phyloP scores from a whole-genome alignment of 1,284 basidiomycete species.

The Inonotus obliquus region DNA sequence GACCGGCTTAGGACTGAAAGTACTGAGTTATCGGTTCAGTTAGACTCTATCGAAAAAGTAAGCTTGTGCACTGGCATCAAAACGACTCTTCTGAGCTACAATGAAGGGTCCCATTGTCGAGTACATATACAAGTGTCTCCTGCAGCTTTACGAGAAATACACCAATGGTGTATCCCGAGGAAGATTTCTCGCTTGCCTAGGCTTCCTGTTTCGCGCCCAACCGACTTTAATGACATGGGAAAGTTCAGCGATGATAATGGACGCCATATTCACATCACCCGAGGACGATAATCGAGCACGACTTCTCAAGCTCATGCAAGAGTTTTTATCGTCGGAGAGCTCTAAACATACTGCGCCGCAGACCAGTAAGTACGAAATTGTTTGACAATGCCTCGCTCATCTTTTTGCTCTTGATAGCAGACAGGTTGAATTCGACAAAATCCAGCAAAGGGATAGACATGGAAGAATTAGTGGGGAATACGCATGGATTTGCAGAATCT shows the following conservation, averaged over 20 bases:
- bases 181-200: constrained; percentile 77
- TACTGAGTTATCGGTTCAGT: constrained; percentile 48
- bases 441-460: constrained; percentile 63
- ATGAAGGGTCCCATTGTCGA: constrained; percentile 69
- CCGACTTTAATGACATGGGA: constrained; percentile 84
- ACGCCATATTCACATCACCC: constrained; percentile 70
- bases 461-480: constrained; percentile 91
- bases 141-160: constrained; percentile 67
- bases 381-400: constrained; percentile 21
- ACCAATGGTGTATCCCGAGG: constrained; percentile 50
- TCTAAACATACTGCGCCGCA: constrained; percentile 65
- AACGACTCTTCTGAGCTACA: background rate
- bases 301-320: constrained; percentile 84
- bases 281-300: constrained; percentile 71
- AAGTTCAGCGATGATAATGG: constrained; percentile 81
- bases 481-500: constrained; percentile 91
- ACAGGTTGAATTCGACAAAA: constrained; percentile 39
- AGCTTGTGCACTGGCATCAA: constrained; percentile 8
- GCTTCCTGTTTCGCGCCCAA: constrained; percentile 89
- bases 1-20: constrained; percentile 66
- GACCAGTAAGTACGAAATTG: constrained; percentile 42
- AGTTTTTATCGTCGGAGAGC: constrained; percentile 81
- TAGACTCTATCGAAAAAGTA: constrained; percentile 60
- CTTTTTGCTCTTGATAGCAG: constrained; percentile 16
- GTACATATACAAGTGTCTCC: constrained; percentile 70